These are phyloP conservation scores for Phyllosticta capitalensis DNA, from an alignment of 2,329 filamentous ascomycete genomes.

Conservation along the genomic window DNA sequence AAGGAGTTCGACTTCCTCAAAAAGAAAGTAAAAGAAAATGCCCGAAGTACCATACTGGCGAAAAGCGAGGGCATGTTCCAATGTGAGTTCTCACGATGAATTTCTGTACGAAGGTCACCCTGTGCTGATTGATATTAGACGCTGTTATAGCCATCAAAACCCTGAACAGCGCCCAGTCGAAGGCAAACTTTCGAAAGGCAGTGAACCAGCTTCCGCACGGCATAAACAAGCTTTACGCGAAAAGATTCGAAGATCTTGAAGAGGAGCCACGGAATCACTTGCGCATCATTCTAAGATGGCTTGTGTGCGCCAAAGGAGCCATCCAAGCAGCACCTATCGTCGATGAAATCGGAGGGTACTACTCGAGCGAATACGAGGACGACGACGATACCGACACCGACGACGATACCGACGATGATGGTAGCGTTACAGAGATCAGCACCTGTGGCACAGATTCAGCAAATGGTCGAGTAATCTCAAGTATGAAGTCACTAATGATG, in stretches of 20 bases:
- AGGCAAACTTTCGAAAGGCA: background rate
- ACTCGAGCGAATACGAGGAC: background rate
- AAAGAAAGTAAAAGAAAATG: background rate
- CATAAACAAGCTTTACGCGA: background rate
- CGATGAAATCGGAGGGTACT: background rate
- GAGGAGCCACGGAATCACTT: background rate
- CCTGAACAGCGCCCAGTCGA: background rate
- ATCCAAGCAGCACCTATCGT: background rate
- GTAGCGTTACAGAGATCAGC: background rate
- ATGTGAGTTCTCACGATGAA: background rate
- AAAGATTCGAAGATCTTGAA: background rate
- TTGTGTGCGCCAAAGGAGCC: background rate
- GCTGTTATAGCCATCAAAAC: background rate
- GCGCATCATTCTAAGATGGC: background rate
- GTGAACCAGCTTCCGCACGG: background rate
- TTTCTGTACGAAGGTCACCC: background rate
- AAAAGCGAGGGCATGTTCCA: background rate
- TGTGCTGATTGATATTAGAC: background rate
- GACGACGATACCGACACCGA: background rate
- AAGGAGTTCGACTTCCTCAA: background rate
- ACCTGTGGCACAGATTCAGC: no score
- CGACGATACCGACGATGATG: background rate
- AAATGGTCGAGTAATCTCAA: no score
- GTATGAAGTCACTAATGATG: background rate
- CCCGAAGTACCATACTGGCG: background rate